These are phyloP conservation scores for Nothomitra cinnamomea DNA, from an alignment of 2,329 filamentous ascomycete genomes.

Conservation along the genomic window DNA sequence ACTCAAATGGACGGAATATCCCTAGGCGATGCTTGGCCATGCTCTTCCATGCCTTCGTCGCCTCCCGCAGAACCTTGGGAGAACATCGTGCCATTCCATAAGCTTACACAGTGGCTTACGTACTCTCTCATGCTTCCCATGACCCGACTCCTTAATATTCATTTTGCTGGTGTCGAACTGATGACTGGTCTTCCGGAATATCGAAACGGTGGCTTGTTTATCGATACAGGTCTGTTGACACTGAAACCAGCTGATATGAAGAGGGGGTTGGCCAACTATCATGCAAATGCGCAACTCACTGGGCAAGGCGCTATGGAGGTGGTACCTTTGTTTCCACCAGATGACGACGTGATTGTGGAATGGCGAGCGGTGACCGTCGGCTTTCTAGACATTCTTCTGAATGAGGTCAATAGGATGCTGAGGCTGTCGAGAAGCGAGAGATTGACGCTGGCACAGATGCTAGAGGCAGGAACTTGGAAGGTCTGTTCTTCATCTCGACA, in stretches of 20 bases:
- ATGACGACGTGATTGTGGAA: constrained; percentile 65
- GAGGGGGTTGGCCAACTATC: constrained; percentile 53
- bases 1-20: constrained; percentile 75
- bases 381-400: constrained; percentile 53
- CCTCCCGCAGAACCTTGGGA: constrained; percentile 57
- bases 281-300: constrained; percentile 52
- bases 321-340: constrained; percentile 53
- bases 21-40: constrained; percentile 89
- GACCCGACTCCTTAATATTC: constrained; percentile 60
- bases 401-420: constrained; percentile 50
- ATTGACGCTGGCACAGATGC: constrained; percentile 67
- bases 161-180: constrained; percentile 65
- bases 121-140: constrained; percentile 91
- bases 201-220: constrained; percentile 74
- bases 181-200: constrained; percentile 85
- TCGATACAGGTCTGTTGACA: constrained; percentile 66
- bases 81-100: constrained; percentile 79
- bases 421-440: constrained; percentile 51
- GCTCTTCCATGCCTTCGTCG: constrained; percentile 57
- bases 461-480: constrained; percentile 98
- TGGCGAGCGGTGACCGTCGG: constrained; percentile 63
- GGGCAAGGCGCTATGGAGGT: constrained; percentile 58
- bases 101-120: constrained; percentile 85
- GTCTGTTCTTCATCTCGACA: constrained; percentile 30
- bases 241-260: constrained; percentile 54